phyloP scores from a whole-genome alignment of 2,329 filamentous ascomycete genomes.

The Colletotrichum limetticola region DNA sequence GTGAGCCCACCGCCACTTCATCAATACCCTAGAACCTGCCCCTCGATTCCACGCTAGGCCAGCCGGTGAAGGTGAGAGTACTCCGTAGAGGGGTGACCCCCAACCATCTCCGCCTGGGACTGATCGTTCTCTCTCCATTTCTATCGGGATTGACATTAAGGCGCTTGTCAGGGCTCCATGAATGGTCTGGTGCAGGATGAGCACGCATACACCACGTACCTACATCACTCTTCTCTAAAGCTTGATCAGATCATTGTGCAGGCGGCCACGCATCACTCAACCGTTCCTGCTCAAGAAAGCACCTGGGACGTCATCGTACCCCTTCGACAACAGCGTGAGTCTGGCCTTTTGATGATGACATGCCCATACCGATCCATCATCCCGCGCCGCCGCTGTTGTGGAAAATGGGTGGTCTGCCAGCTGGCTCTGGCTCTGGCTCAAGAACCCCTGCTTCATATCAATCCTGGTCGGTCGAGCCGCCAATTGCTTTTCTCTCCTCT shows the following conservation, averaged over 20 bases:
- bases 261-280: neutral
- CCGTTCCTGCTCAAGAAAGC: neutral
- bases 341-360: slow-evolving; percentile 9
- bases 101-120: slow-evolving; percentile 3
- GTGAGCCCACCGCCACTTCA: slow-evolving; percentile 28
- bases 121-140: neutral
- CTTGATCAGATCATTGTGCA: slow-evolving; percentile 24
- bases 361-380: slow-evolving; percentile 12
- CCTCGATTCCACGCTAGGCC: slow-evolving; percentile 24
- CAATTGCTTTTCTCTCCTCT: neutral
- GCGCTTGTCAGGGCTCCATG: neutral
- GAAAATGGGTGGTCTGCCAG: slow-evolving; percentile 2
- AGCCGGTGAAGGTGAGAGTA: slow-evolving; percentile 12
- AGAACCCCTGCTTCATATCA: slow-evolving; percentile 17
- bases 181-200: neutral
- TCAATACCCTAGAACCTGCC: neutral
- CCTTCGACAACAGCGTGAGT: neutral
- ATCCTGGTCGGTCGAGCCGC: slow-evolving; percentile 13
- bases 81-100: slow-evolving; percentile 16
- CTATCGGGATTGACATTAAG: neutral
- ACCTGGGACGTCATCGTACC: slow-evolving; percentile 14
- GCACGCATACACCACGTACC: neutral
- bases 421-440: slow-evolving; percentile 3
- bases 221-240: slow-evolving; percentile 3
- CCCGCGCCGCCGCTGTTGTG: slow-evolving; percentile 2